Percentiles rank a stretch among this genome's conserved stretches.
Conservation (phyloP, 306 rosid species). For the Rosa lucieae region DNA sequence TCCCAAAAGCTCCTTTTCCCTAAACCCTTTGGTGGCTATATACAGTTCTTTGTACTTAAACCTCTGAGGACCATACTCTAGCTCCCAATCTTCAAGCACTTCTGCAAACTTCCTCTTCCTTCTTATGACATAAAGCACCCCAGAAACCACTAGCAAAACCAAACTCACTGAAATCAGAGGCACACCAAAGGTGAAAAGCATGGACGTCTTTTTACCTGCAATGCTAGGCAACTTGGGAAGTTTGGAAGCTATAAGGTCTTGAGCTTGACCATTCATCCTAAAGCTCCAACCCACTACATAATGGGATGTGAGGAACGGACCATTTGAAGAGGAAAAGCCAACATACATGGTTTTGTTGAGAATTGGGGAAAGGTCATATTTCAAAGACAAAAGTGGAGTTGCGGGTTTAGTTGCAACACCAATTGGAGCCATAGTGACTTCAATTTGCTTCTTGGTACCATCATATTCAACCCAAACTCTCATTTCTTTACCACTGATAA, state of each 20-base stretch:
- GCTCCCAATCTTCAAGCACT: slow-evolving; percentile 40
- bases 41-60: slow-evolving; percentile 32
- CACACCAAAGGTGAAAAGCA: slow-evolving; percentile 21
- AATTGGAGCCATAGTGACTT: slow-evolving; percentile 58
- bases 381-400: slow-evolving; percentile 29
- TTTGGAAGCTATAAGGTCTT: slow-evolving; percentile 17
- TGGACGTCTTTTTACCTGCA: slow-evolving; percentile 16
- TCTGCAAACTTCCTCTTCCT: slow-evolving; percentile 23
- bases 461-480: slow-evolving; percentile 73
- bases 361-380: slow-evolving; percentile 25
- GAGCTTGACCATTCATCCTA: slow-evolving; percentile 27
- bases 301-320: slow-evolving; percentile 26
- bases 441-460: slow-evolving; percentile 29
- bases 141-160: slow-evolving; percentile 7
- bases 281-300: slow-evolving; percentile 40
- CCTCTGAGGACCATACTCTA: slow-evolving; percentile 31
- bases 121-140: slow-evolving; percentile 15
- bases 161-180: slow-evolving; percentile 27
- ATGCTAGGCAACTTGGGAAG: slow-evolving; percentile 22
- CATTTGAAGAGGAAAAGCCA: slow-evolving; percentile 41
- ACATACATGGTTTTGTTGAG: slow-evolving; percentile 28
- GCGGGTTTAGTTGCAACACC: slow-evolving; percentile 37
- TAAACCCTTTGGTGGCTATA: slow-evolving; percentile 34
- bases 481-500: slow-evolving; percentile 50
- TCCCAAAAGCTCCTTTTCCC: slow-evolving; percentile 32